Percentiles rank a stretch among this genome's conserved stretches.
Evolutionary conservation across 1,139 yeast species (phyloP).

Genomic region (Kurtzmaniella quercitrusa): DNA sequence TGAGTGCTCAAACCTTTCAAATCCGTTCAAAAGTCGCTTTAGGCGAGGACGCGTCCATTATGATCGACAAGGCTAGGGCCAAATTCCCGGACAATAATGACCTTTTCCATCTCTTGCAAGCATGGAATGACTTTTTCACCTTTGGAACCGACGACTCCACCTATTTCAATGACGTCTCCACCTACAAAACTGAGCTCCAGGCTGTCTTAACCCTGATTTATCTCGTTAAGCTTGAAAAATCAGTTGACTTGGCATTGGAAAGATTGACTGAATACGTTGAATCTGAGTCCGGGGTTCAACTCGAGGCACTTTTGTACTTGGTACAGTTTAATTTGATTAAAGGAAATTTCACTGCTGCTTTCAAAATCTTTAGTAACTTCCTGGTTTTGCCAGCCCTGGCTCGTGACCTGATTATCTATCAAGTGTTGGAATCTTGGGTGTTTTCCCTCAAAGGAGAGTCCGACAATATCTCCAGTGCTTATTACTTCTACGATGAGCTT

Average conservation of each 20-base stretch:
- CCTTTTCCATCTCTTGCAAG: constrained; percentile 36
- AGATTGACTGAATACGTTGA: constrained; percentile 26
- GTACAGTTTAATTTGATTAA: constrained; percentile 39
- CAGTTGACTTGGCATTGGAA: constrained; percentile 36
- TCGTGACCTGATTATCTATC: constrained; percentile 64
- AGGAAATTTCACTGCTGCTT: constrained; percentile 36
- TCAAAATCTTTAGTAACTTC: constrained; percentile 30
- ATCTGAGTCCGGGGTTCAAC: constrained; percentile 20
- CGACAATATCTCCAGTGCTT: constrained; percentile 54
- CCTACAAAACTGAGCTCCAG: constrained; percentile 32
- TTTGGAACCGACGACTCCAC: constrained; percentile 39
- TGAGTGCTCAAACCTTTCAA: constrained; percentile 40
- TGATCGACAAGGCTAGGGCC: constrained; percentile 36
- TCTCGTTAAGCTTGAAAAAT: constrained; percentile 35
- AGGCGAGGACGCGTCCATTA: constrained; percentile 36
- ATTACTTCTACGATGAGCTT: constrained; percentile 71
- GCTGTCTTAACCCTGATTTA: constrained; percentile 42
- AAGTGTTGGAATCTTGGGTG: constrained; percentile 66
- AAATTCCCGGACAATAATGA: constrained; percentile 34
- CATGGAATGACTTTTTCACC: constrained; percentile 40
- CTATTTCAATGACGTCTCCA: constrained; percentile 35
- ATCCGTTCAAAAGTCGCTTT: constrained; percentile 39
- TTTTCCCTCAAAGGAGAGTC: constrained; percentile 53
- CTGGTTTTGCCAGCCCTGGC: constrained; percentile 42
- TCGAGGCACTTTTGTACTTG: constrained; percentile 43